A percentile compares a stretch with the other conserved stretches of the same genome.
Conservation (phyloP, 1,284 basidiomycete species). For the Ustilago vetiveriae region DNA sequence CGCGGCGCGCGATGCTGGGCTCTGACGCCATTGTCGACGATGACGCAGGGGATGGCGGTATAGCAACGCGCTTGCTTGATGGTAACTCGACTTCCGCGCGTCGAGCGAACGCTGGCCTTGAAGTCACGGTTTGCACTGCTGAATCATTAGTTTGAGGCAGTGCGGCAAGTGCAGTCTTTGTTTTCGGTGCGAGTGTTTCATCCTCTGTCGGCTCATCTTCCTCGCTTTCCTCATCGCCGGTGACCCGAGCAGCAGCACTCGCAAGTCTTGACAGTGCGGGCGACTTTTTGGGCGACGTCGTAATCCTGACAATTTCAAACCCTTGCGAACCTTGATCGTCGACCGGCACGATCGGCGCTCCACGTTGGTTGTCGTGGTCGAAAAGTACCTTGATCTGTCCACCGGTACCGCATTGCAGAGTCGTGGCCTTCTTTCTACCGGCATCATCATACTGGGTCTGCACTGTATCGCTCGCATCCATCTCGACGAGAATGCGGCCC, state of each 20-base stretch:
- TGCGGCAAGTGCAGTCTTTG: too few species aligned
- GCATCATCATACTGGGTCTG: conserved; percentile 12
- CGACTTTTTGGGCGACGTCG: conserved; percentile 3
- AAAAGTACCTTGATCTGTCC: conserved; percentile 16
- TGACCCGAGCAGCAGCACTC: not conserved
- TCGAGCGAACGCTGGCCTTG: too few species aligned
- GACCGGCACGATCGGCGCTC: not conserved
- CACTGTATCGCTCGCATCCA: conserved; percentile 5
- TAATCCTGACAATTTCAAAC: conserved; percentile 7
- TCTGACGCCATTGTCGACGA: too few species aligned
- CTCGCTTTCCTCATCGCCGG: not conserved
- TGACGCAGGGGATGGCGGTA: too few species aligned
- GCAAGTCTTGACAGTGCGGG: conserved; percentile 3
- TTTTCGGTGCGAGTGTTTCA: too few species aligned
- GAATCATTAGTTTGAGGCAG: too few species aligned
- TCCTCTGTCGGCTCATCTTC: not conserved
- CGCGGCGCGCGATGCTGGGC: too few species aligned
- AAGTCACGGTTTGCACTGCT: too few species aligned
- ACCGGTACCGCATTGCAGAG: conserved; percentile 5
- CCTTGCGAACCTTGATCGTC: conserved; percentile 8
- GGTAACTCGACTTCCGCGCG: too few species aligned
- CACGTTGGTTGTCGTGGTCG: not conserved
- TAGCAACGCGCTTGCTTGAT: too few species aligned
- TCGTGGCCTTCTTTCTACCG: conserved; percentile 10
- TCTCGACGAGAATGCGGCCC: conserved; percentile 22